A percentile compares a stretch with the other conserved stretches of the same genome.
Conservation (phyloP, 2,329 filamentous ascomycete genomes). For the Aspergillus costaricaensis region DNA sequence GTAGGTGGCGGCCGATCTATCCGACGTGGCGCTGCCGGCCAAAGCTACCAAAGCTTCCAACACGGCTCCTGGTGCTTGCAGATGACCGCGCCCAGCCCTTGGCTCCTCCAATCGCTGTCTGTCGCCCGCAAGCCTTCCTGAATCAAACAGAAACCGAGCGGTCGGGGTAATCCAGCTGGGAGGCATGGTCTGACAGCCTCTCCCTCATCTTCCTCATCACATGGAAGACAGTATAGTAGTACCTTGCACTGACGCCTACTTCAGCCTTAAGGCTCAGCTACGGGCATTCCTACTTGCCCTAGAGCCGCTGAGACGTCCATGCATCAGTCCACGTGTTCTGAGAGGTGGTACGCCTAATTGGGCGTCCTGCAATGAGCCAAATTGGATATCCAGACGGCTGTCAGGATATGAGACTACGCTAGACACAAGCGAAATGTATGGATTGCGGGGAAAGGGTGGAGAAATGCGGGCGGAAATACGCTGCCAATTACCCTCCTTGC, state of each 20-base stretch:
- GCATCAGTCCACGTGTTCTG: not conserved
- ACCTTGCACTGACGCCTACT: not conserved
- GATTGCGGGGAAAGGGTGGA: not conserved
- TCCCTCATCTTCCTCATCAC: not conserved
- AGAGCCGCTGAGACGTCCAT: not conserved
- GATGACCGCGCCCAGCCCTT: not conserved
- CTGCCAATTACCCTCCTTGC: too few species aligned
- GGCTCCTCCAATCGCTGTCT: not conserved
- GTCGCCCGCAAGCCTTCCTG: not conserved
- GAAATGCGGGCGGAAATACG: too few species aligned
- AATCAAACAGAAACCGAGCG: not conserved
- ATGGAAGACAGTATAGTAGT: not conserved
- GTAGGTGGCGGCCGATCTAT: conserved; percentile 4
- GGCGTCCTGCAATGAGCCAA: not conserved
- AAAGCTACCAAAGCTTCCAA: not conserved
- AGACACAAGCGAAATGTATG: not conserved
- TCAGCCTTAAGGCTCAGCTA: not conserved
- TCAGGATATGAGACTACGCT: not conserved
- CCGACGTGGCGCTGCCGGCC: not conserved
- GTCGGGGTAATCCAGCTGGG: not conserved
- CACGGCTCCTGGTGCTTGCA: not conserved
- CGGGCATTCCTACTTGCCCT: not conserved
- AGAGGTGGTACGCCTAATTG: not conserved
- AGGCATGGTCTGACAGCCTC: not conserved
- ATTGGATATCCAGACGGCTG: not conserved